Evolutionary conservation across 768 basidiomycete genomes (phyloP).

Genomic region (Tricholoma terreum): DNA sequence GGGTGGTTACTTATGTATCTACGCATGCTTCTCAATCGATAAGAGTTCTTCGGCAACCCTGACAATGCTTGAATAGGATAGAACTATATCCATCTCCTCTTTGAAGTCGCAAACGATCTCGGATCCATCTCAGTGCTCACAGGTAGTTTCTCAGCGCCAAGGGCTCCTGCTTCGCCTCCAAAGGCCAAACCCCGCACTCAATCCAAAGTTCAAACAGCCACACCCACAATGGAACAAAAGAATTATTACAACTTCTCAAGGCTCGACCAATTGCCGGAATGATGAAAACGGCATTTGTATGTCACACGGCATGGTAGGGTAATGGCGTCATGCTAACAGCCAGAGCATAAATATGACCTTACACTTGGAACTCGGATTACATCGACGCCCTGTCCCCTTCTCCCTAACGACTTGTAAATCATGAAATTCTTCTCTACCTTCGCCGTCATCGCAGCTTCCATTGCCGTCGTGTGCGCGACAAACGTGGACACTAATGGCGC

Average conservation of each 20-base stretch:
- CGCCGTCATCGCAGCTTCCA: conserved; percentile 36
- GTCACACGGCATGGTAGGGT: background rate
- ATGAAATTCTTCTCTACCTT: conserved; percentile 43
- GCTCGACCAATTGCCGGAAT: background rate
- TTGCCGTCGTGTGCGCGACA: conserved; percentile 33
- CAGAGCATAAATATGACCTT: background rate
- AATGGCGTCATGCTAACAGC: background rate
- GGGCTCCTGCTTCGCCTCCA: too few relatives aligned
- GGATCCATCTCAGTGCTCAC: too few relatives aligned
- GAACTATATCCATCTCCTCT: too few relatives aligned
- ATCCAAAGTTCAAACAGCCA: background rate
- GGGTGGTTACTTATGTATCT: too few relatives aligned
- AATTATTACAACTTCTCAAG: background rate
- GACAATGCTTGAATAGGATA: too few relatives aligned
- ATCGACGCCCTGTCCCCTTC: conserved; percentile 2
- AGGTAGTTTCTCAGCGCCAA: too few relatives aligned
- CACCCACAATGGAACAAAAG: too few relatives aligned
- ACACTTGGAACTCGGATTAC: too few relatives aligned
- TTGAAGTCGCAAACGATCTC: too few relatives aligned
- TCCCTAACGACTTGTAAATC: conserved; percentile 12
- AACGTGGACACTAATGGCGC: conserved; percentile 46
- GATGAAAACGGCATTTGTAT: background rate
- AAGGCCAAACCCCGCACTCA: background rate
- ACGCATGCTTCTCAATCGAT: too few relatives aligned
- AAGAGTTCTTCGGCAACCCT: too few relatives aligned